Conservation (phyloP, 2,329 filamentous ascomycete species). For the Daldinia sp. region DNA sequence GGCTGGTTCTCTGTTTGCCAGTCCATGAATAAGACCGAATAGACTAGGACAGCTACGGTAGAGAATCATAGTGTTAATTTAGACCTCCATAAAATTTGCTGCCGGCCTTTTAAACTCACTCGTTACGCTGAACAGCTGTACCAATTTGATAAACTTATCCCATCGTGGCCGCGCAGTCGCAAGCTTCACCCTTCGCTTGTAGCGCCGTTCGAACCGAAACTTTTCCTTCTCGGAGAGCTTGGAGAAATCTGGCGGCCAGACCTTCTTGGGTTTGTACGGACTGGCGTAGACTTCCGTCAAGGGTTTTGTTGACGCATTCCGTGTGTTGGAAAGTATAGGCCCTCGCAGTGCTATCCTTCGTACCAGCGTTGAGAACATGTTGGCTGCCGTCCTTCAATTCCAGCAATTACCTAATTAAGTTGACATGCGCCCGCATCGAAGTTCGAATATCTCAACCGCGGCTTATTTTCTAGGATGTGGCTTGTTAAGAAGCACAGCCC, state of each 20-base stretch:
- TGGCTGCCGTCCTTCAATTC: constrained; percentile 22
- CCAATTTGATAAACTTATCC: constrained; percentile 65
- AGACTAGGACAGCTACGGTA: constrained; percentile 63
- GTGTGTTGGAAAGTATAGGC: constrained; percentile 46
- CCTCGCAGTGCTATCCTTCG: constrained; percentile 55
- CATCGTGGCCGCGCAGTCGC: constrained; percentile 50
- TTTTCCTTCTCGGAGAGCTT: constrained; percentile 78
- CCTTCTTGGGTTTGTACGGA: constrained; percentile 74
- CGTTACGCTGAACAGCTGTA: constrained; percentile 70
- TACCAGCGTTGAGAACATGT: constrained; percentile 62
- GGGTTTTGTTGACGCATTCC: constrained; percentile 38
- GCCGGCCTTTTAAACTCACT: constrained; percentile 58
- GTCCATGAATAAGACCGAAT: constrained; percentile 73
- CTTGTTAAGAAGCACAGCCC: constrained; percentile 21
- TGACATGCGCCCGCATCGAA: constrained; percentile 4
- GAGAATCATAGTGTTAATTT: neutral
- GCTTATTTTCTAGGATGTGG: constrained; percentile 24
- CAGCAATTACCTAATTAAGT: constrained; percentile 1
- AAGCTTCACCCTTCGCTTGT: constrained; percentile 72
- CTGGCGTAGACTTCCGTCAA: constrained; percentile 60
- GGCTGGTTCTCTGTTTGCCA: constrained; percentile 62
- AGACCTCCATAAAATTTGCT: neutral
- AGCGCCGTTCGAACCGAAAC: constrained; percentile 82
- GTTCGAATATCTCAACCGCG: constrained; percentile 15
- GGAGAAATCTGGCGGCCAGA: constrained; percentile 83